phyloP scores from a whole-genome alignment of 331 rosid species.

The Telfairia occidentalis region DNA sequence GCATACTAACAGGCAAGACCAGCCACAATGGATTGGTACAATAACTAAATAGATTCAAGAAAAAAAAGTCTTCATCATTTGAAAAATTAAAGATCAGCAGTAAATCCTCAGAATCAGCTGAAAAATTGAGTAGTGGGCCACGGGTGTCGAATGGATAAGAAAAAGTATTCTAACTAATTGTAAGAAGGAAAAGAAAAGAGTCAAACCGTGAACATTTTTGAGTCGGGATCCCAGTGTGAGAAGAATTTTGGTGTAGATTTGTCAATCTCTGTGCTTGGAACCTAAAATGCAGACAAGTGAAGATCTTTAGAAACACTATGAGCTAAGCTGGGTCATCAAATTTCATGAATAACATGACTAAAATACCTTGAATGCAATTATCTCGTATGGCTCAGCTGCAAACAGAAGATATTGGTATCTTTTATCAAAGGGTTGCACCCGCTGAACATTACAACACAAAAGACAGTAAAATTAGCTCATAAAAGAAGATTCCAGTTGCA shows the following conservation, averaged over 20 bases:
- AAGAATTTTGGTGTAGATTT: conserved; percentile 88
- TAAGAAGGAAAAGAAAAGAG: conserved; percentile 2
- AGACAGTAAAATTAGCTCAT: neutral
- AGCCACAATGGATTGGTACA: neutral
- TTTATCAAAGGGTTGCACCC: conserved; percentile 79
- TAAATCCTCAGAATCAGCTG: neutral
- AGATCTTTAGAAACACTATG: conserved; percentile 7
- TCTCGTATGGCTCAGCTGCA: conserved; percentile 95
- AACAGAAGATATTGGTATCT: conserved; percentile 78
- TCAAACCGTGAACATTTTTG: conserved; percentile 92
- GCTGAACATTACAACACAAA: conserved; percentile 31
- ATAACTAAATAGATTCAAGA: neutral
- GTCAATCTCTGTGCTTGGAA: conserved; percentile 93
- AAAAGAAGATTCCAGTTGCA: neutral
- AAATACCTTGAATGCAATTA: conserved; percentile 78
- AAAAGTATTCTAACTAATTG: neutral
- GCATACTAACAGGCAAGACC: neutral
- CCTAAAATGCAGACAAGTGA: conserved; percentile 36
- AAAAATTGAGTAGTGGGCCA: neutral
- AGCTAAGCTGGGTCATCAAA: neutral
- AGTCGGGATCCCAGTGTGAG: conserved; percentile 98
- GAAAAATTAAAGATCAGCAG: neutral
- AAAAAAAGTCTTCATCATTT: neutral
- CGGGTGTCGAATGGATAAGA: neutral
- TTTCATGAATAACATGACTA: neutral